phyloP scores from a whole-genome alignment of 116 monocot species.

The Posidonia oceanica region DNA sequence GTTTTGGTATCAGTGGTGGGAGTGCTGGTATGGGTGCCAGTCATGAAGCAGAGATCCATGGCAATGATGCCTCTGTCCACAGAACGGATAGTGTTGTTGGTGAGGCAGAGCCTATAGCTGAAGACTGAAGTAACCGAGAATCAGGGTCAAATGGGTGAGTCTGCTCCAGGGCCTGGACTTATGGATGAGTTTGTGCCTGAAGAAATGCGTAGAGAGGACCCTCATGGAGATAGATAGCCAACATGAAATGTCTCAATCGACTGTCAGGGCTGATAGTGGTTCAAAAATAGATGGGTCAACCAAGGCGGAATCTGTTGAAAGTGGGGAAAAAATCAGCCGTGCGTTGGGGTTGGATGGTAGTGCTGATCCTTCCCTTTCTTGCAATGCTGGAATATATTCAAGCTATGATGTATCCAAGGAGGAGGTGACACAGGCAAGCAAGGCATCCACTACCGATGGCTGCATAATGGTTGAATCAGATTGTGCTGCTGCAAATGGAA shows the following conservation, averaged over 20 bases:
- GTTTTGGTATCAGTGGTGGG: conserved; percentile 88
- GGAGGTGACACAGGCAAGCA: conserved; percentile 68
- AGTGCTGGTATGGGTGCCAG: conserved; percentile 97
- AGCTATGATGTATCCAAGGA: conserved; percentile 64
- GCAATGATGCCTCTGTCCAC: conserved; percentile 59
- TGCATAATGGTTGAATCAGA: conserved; percentile 26
- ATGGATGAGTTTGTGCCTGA: conserved; percentile 91
- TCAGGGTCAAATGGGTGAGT: conserved; percentile 87
- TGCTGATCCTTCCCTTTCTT: conserved; percentile 80
- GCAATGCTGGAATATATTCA: conserved; percentile 83
- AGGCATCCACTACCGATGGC: conserved; percentile 26
- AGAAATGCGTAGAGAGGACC: conserved; percentile 63
- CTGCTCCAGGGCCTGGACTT: conserved; percentile 71
- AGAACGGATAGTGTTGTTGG: conserved; percentile 55
- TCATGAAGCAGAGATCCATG: conserved; percentile 99
- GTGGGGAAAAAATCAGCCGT: conserved; percentile 63
- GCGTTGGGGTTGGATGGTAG: conserved; percentile 38
- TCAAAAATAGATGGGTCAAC: conserved; percentile 83
- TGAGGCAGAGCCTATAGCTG: conserved; percentile 67
- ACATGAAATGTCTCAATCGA: conserved; percentile 76
- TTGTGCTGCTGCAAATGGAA: conserved; percentile 39
- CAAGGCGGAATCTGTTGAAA: conserved; percentile 87
- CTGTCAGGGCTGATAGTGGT: conserved; percentile 78
- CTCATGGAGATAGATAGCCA: conserved; percentile 89
- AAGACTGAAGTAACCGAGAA: conserved; percentile 88